Base-by-base conservation (phyloP, 306 rosid species). In the Aeschynomene evenia region DNA sequence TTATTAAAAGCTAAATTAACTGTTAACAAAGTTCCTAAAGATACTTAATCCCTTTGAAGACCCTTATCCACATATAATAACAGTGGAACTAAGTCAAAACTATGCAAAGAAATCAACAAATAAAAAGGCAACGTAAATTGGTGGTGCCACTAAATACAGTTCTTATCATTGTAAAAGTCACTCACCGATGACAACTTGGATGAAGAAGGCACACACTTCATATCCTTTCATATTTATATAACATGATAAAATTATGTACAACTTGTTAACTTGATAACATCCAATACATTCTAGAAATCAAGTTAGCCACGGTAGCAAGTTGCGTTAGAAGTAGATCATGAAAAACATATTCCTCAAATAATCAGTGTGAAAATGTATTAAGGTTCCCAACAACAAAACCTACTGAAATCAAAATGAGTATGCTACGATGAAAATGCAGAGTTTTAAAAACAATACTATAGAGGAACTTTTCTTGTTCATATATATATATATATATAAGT, bases 51-150 rank as follows among this genome's bases (percentile, higher is more conserved):
- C n/a, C n/a, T n/a, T n/a, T n/a, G n/a, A n/a, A n/a, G n/a, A n/a
- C n/a, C n/a, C n/a, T n/a, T n/a, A n/a, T n/a, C n/a, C n/a, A n/a
- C n/a, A n/a, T n/a, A n/a, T n/a, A n/a, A n/a, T n/a, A n/a, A n/a
- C n/a, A n/a, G n/a, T n/a, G n/a, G n/a, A n/a, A n/a, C n/a, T n/a
- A n/a, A n/a, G 51, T 42, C 21, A 54, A 53, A 83, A 64, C 48
- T 33, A 79, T 68, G 45, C 40, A 77, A 64, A 67, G 79, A 77
- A 81, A 77, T 63, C 82, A 83, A 55, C 5, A 31, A 76, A 77
- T 53, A 37, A 64, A 53, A 46, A 39, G 60, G 16, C 63, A 8
- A 40, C 5, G n/a, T n/a, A 40, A 9, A 37, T 71, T 79, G 46
- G 56, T 73, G 18, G 80, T n/a, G 26, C 70, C 43, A 67, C 79